These are phyloP conservation scores for Taphrina communis DNA, from an alignment of 1,139 yeast genomes.

Conservation along the genomic window DNA sequence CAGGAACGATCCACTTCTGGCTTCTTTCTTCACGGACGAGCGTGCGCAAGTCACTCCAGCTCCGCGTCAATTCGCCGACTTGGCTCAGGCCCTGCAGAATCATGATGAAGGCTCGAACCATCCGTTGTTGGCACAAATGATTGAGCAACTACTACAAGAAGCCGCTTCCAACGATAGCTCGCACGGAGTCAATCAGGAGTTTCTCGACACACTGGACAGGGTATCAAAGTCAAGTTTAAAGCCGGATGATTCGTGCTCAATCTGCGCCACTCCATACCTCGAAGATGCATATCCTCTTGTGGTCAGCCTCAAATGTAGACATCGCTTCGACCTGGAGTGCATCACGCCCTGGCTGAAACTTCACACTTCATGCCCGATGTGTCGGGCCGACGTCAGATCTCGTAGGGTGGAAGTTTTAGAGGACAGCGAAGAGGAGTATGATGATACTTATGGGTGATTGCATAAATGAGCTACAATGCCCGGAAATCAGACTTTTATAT, in stretches of 20 bases:
- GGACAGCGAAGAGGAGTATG: constrained; percentile 69
- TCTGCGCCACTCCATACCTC: constrained; percentile 74
- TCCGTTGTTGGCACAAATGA: constrained; percentile 26
- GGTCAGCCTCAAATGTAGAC: constrained; percentile 81
- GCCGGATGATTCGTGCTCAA: constrained; percentile 74
- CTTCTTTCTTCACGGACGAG: constrained; percentile 20
- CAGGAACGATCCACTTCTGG: constrained; percentile 27
- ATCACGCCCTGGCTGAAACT: constrained; percentile 85
- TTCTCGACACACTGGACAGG: constrained; percentile 76
- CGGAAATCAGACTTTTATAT: no score
- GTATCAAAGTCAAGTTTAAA: constrained; percentile 61
- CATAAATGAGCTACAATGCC: neutral
- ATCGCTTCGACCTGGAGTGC: constrained; percentile 85
- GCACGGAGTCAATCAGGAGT: constrained; percentile 71
- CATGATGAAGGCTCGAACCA: constrained; percentile 11
- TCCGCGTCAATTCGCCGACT: constrained; percentile 2
- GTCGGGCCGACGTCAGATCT: constrained; percentile 72
- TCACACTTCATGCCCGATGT: constrained; percentile 85
- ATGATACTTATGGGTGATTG: constrained; percentile 75
- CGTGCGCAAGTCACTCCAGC: constrained; percentile 1
- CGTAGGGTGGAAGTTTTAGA: constrained; percentile 56
- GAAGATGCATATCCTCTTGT: constrained; percentile 73
- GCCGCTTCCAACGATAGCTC: constrained; percentile 32
- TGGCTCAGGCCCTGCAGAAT: constrained; percentile 30
- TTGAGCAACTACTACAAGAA: constrained; percentile 28